A percentile compares a stretch with the other conserved stretches of the same genome.
Conservation (phyloP, 1,284 basidiomycete genomes). For the Tetrapyrgos nigripes region DNA sequence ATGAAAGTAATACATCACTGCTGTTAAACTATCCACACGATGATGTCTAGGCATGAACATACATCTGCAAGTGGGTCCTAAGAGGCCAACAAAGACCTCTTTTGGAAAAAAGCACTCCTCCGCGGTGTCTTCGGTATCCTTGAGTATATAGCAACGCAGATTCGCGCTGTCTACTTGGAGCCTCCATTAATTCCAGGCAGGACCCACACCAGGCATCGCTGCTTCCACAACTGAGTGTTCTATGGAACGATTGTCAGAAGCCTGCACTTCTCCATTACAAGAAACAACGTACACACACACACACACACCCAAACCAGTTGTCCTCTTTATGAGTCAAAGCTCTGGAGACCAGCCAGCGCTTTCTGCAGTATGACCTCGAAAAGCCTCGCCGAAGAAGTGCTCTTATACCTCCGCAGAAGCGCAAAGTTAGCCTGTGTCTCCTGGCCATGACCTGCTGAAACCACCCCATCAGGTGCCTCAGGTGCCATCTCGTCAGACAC, state of each 20-base stretch:
- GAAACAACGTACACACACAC: background rate
- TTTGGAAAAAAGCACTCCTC: too few species aligned
- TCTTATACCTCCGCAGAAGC: conserved; percentile 60
- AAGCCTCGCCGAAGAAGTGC: conserved; percentile 67
- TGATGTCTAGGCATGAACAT: too few species aligned
- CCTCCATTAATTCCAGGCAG: too few species aligned
- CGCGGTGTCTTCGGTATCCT: too few species aligned
- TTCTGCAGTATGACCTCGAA: conserved; percentile 61
- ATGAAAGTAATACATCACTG: too few species aligned
- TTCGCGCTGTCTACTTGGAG: too few species aligned
- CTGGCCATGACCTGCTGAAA: conserved; percentile 25
- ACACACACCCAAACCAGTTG: background rate
- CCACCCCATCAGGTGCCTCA: too few species aligned
- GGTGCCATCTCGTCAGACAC: conserved; percentile 32
- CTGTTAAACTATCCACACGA: too few species aligned
- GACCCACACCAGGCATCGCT: background rate
- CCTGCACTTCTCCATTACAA: background rate
- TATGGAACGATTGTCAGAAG: background rate
- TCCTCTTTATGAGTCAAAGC: background rate
- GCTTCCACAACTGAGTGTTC: background rate
- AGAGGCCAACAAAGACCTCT: too few species aligned
- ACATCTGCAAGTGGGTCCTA: too few species aligned
- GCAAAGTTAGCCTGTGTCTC: conserved; percentile 38
- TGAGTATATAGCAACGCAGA: too few species aligned
- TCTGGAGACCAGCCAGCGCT: conserved; percentile 28